Percentiles rank a stretch among this genome's conserved stretches.
These are phyloP conservation scores for Epipyxis sp. DNA, from an alignment of 108 stramenopile species.

Conservation along the genomic window DNA sequence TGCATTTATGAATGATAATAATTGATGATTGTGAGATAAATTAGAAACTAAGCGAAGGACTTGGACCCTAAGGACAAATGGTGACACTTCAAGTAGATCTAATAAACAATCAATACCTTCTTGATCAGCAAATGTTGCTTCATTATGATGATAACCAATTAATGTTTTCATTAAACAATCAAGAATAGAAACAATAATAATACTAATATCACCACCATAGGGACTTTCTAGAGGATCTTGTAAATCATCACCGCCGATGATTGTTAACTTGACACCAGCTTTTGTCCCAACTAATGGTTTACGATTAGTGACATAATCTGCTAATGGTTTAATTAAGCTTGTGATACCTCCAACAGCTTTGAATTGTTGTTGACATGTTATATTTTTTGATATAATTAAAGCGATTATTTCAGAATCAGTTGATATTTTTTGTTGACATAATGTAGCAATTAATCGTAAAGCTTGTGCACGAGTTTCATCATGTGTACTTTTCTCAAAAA, in stretches of 20 bases:
- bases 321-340: constrained; percentile 4
- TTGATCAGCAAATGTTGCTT: constrained; percentile 14
- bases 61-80: constrained; percentile 6
- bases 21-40: constrained; percentile 8
- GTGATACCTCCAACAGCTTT: background rate
- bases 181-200: constrained; percentile 7
- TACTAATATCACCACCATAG: constrained; percentile 23
- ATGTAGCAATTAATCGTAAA: too few relatives aligned
- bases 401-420: too few relatives aligned
- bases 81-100: constrained; percentile 22
- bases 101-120: constrained; percentile 24
- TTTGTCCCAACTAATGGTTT: background rate
- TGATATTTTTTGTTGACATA: too few relatives aligned
- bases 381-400: too few relatives aligned
- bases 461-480: constrained; percentile 18
- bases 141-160: constrained; percentile 9
- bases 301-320: background rate
- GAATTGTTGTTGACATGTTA: constrained; percentile 14
- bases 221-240: background rate
- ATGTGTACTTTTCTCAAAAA: background rate
- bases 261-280: constrained; percentile 1
- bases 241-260: background rate
- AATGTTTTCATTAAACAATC: background rate
- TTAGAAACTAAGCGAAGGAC: constrained; percentile 17
- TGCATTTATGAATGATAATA: background rate